Conservation (phyloP, 139 green algal species). For the Tetradesmus obliquus region DNA sequence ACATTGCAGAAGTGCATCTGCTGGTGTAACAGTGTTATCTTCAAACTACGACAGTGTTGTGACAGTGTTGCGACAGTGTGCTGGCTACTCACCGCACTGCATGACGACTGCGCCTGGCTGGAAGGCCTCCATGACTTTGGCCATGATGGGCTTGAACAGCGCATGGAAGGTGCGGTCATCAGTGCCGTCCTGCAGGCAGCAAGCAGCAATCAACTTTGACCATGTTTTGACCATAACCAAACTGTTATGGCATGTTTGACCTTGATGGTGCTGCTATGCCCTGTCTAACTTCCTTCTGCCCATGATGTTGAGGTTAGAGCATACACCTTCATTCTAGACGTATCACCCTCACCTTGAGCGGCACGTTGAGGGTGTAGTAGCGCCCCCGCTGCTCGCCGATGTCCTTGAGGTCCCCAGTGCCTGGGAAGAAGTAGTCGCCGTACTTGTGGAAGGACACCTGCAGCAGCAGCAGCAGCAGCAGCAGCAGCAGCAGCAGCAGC, state of each 20-base stretch:
- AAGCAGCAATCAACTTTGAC: conserved; percentile 57
- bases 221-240: conserved; percentile 59
- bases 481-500: too few relatives aligned
- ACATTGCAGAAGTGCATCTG: conserved; percentile 53
- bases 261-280: not conserved
- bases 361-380: conserved; percentile 90
- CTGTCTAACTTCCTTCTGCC: too few relatives aligned
- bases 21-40: not conserved
- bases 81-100: conserved; percentile 81
- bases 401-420: conserved; percentile 92
- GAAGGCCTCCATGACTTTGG: conserved; percentile 94
- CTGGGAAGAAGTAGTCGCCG: conserved; percentile 94
- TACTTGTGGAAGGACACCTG: conserved; percentile 93
- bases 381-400: conserved; percentile 82
- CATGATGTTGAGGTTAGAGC: too few relatives aligned
- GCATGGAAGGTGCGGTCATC: conserved; percentile 85
- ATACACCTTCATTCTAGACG: too few relatives aligned
- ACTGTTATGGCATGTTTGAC: not conserved
- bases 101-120: conserved; percentile 95
- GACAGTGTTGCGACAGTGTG: not conserved
- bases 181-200: conserved; percentile 84
- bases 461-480: not conserved
- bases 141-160: conserved; percentile 91
- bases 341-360: conserved; percentile 58
- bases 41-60: not conserved